Conservation (phyloP, 768 basidiomycete genomes). For the Mycena haematopus region DNA sequence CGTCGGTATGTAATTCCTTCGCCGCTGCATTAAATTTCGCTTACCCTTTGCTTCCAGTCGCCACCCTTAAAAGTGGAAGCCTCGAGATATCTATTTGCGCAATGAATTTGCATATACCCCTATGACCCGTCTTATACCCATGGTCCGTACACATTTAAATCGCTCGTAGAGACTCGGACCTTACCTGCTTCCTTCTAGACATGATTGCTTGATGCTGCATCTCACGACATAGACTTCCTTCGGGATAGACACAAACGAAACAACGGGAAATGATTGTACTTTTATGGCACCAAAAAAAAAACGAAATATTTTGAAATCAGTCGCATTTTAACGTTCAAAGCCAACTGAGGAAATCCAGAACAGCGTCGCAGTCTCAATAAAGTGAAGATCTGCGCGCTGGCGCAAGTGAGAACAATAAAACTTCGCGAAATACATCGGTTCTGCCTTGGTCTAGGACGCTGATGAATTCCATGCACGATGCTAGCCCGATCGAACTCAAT, state of each 20-base stretch:
- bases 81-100: conserved; percentile 12
- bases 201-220: conserved; percentile 12
- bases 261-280: conserved; percentile 15
- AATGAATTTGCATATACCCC: conserved; percentile 21
- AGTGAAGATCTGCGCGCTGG: not conserved
- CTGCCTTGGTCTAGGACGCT: not conserved
- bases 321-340: not conserved
- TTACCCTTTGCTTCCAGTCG: conserved; percentile 12
- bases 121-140: conserved; percentile 19
- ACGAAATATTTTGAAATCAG: not conserved
- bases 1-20: conserved; percentile 20
- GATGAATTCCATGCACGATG: not conserved
- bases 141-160: conserved; percentile 9
- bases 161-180: not conserved
- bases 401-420: not conserved
- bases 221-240: conserved; percentile 12
- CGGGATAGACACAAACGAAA: conserved; percentile 9
- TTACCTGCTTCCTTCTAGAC: conserved; percentile 12
- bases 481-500: not conserved
- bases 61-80: conserved; percentile 25
- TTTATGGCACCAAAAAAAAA: conserved; percentile 10
- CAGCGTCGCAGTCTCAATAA: not conserved
- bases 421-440: not conserved
- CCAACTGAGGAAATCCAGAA: not conserved
- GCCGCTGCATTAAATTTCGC: not conserved